These are phyloP conservation scores for Murraya koenigii DNA, from an alignment of 345 rosid species.

Conservation along the genomic window DNA sequence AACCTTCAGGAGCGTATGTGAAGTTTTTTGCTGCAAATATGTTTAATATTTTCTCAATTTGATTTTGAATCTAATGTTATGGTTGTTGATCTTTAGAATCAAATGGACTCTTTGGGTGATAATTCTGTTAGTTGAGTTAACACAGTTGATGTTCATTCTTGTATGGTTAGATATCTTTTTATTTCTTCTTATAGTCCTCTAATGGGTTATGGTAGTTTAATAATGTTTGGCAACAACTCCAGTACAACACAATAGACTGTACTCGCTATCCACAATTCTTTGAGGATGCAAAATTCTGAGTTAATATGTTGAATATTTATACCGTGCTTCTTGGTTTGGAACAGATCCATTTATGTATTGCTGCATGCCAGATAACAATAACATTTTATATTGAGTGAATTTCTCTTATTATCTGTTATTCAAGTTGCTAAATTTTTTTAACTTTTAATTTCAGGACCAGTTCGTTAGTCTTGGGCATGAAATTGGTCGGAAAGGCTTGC, in stretches of 20 bases:
- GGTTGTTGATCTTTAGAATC: neutral
- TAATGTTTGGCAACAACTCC: neutral
- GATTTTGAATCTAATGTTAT: neutral
- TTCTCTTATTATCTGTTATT: conserved; percentile 3
- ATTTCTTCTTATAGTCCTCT: neutral
- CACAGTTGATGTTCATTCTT: neutral
- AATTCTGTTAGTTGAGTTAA: neutral
- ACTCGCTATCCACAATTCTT: neutral
- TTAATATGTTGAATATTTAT: neutral
- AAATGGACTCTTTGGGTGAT: neutral
- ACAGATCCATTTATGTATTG: neutral
- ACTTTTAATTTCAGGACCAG: conserved; percentile 15
- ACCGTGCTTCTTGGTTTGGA: neutral
- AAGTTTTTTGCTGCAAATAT: neutral
- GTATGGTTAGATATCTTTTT: neutral
- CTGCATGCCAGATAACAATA: neutral
- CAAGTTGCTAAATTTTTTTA: neutral
- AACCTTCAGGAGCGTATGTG: neutral
- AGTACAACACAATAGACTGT: neutral
- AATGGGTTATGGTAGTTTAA: neutral
- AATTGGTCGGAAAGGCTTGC: conserved; percentile 15
- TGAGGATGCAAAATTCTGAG: neutral
- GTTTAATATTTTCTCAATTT: neutral
- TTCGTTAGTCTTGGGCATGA: conserved; percentile 10
- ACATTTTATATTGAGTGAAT: neutral